These are phyloP conservation scores for Pythium sp. DNA, from an alignment of 352 stramenopile species.

Conservation along the genomic window DNA sequence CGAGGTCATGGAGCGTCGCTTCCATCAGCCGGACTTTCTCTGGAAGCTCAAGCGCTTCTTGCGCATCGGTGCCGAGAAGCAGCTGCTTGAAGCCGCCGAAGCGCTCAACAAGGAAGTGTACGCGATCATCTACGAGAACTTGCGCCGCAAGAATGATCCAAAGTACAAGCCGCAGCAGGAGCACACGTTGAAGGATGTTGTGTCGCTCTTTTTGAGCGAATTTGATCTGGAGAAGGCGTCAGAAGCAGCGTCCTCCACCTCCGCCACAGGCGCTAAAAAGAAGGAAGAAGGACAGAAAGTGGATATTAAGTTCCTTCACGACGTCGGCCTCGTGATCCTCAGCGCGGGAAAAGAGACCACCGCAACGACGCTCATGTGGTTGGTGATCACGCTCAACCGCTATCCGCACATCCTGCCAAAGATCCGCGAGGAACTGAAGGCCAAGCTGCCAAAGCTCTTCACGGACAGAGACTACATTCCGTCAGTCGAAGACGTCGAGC, in stretches of 20 bases:
- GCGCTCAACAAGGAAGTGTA: conserved; percentile 40
- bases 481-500: conserved; percentile 43
- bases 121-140: conserved; percentile 43
- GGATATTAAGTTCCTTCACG: conserved; percentile 48
- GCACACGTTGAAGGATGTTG: conserved; percentile 30
- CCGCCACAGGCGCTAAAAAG: background rate
- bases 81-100: conserved; percentile 27
- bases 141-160: conserved; percentile 27
- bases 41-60: conserved; percentile 61
- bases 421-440: conserved; percentile 44
- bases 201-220: conserved; percentile 47
- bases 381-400: conserved; percentile 61
- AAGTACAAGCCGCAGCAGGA: conserved; percentile 17
- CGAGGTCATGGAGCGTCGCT: conserved; percentile 35
- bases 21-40: conserved; percentile 42
- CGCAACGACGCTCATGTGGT: conserved; percentile 62
- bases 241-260: conserved; percentile 1
- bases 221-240: conserved; percentile 21
- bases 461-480: conserved; percentile 30
- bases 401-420: conserved; percentile 50
- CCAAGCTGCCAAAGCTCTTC: conserved; percentile 34
- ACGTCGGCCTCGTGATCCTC: conserved; percentile 73
- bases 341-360: conserved; percentile 78
- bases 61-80: conserved; percentile 36
- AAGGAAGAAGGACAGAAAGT: conserved; percentile 13